phyloP scores from a whole-genome alignment of 495 filamentous ascomycete genomes.

The Pseudotulostoma volvatum region DNA sequence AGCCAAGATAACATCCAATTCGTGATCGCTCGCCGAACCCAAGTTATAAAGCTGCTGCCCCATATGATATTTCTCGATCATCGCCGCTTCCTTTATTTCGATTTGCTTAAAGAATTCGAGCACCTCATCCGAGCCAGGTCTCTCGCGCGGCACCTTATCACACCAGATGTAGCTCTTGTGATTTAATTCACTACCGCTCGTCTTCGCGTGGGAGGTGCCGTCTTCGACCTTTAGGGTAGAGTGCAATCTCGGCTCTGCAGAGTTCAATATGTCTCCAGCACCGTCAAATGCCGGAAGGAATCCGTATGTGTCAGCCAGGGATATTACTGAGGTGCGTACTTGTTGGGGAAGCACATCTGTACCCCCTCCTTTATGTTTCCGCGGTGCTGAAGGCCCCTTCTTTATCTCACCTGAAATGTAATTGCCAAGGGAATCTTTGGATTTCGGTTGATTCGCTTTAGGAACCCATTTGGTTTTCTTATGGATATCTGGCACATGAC shows the following conservation, averaged over 20 bases:
- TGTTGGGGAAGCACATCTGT: slow-evolving; percentile 10
- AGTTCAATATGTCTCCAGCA: slow-evolving; percentile 4
- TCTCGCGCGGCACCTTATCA: slow-evolving; percentile 1
- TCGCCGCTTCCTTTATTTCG: slow-evolving; percentile 4
- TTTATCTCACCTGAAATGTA: background rate
- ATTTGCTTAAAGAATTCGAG: slow-evolving; percentile 6
- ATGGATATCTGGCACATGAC: background rate
- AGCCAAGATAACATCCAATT: background rate
- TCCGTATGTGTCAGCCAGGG: slow-evolving; percentile 18
- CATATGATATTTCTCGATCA: slow-evolving; percentile 4
- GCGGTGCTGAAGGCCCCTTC: background rate
- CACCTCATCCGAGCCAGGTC: slow-evolving; percentile 1
- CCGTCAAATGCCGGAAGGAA: slow-evolving; percentile 16
- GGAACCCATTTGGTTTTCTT: background rate
- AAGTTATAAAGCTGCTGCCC: background rate
- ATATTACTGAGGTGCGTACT: slow-evolving; percentile 10
- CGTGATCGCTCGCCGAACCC: too few relatives aligned
- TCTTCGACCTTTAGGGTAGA: background rate
- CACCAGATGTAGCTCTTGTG: slow-evolving; percentile 2
- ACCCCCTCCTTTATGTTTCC: too few relatives aligned
- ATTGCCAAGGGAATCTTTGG: background rate
- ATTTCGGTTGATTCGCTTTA: background rate
- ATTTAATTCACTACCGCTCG: background rate
- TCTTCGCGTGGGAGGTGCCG: background rate
- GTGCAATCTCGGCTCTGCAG: background rate